phyloP scores from a whole-genome alignment of 176 grass and related monocot species.

The Sorghum bicolor region Sorghum_bicolor_NCBIv3 NC_012879.2:23674501-23675000 shows the following conservation, averaged over 20 bases:
- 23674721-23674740: conserved; percentile 2
- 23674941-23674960: conserved; percentile 18
- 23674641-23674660: conserved; percentile 97
- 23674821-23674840: conserved; percentile 8
- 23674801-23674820: not conserved
- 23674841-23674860: conserved; percentile 7
- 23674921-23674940: not conserved
- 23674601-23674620: conserved; percentile 88
- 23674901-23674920: conserved; percentile 18
- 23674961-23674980: not conserved
- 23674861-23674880: not conserved
- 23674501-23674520: conserved; percentile 9
- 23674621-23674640: conserved; percentile 96
- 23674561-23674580: conserved; percentile 23
- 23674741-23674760: not conserved
- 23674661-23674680: conserved; percentile 98
- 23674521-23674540: not conserved
- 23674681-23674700: conserved; percentile 24
- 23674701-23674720: not conserved
- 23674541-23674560: conserved; percentile 9
- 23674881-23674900: conserved; percentile 12
- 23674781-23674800: not conserved
- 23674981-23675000: conserved; percentile 22
- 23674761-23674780: not conserved
- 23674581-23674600: conserved; percentile 54